Evolutionary conservation across 345 rosid genomes (phyloP), one percentile per base, ranked within the genome.

Genomic region (Arabis alpina): DNA sequence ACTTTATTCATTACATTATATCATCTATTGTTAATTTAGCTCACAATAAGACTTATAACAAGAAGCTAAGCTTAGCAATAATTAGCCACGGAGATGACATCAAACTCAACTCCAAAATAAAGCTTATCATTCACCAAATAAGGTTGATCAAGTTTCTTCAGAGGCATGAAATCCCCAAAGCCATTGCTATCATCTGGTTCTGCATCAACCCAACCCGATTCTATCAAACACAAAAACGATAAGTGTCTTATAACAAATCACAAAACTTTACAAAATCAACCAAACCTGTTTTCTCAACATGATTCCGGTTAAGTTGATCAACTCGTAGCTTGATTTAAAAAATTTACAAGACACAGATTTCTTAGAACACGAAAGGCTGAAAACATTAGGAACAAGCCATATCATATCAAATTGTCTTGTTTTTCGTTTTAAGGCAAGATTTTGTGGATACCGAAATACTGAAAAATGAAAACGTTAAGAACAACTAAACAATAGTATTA

Each of bases 71-170:
- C 15, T 28, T 74, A 74, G 15, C 61, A 51, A 24, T 32, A 51
- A 3, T 15, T 58, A 41, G 55, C 12, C 30, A 11, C 7, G 50
- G 77, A 73, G 42, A 73, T 59, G 14, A 66, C 54, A 40, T 65
- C 53, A 58, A 73, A 64, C 6, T 65, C 77, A 73, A 73, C 66
- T 65, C 77, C 77, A 37, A 73, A 66, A 14, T 51, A 66, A 1
- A 74, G 16, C 66, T 13, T 32, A 59, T 66, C 72, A 0, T 66
- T 50, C 13, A 66, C 54, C 61, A 66, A 52, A 51, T 66, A 74
- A 66, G 77, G 77, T 42, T 66, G 34, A 30, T 1, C n/a, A 58
- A 74, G 67, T 30, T 42, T 15, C 23, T 53, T 2, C 11, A 74
- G 54, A 41, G 55, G 28, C 77, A 74, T 74, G 54, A 74, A 74